Evolutionary conservation across 768 basidiomycete genomes (phyloP), one percentile per base, ranked within the genome.

Genomic region (Termitomyces titanicus): DNA sequence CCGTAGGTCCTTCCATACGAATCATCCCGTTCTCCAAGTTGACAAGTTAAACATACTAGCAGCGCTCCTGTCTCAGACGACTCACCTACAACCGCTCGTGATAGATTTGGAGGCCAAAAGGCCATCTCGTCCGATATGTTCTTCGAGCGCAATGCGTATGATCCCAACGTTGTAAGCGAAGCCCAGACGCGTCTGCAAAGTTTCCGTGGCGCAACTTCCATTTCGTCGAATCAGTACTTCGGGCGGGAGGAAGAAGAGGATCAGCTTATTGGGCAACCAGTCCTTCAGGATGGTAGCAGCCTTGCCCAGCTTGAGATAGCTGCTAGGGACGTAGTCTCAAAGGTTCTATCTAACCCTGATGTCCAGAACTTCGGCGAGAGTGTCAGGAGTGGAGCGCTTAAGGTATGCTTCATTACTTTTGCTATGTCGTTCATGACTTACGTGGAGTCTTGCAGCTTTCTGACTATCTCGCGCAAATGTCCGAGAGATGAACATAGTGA

Each of bases 41-140:
- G 11, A 44, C 12, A 5, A 12, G 15, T n/a, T 38, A 8, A 44
- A 24, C 31, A n/a, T 10, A 51, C 35, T 15, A 65, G 56, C 20
- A 64, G 65, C 7, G 59, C 66, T 2, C 60, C 72, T 3, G 66
- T 70, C 2, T 68, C 45, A 5, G 87, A 85, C 48, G 84, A 90
- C 50, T 74, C 85, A 25, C 84, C 86, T 0, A 94, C 84, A 5
- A 83, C 82, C 17, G 96, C 97, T 1, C 84, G 94, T 54, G 89
- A 95, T 8, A 92, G 91, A 63, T 99, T 98, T 68, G 92, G 93
- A 2, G 70, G 66, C 56, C 97, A 98, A 68, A 99, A 98, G 68
- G 94, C 83, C 51, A 99, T 99, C 68, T 98, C 95, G 5, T 96
- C 94, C 3, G 97, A 98, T 66, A 94, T 94, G 91, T 98, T 88